Conservation (phyloP, 352 stramenopile species). For the Pythium sukuiense region DNA sequence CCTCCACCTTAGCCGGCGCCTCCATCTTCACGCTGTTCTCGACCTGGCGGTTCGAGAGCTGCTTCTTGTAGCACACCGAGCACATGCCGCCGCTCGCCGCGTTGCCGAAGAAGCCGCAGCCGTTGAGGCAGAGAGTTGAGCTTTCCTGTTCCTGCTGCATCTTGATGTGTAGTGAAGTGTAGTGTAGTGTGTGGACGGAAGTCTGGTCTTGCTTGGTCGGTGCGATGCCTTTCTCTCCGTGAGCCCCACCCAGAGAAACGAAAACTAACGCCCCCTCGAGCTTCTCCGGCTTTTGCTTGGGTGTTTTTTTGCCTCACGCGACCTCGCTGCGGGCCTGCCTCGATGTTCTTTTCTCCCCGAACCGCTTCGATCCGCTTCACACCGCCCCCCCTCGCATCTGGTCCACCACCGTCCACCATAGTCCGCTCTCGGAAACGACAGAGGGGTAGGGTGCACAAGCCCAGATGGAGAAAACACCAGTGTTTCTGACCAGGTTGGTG, state of each 20-base stretch:
- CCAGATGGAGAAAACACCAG: constrained; percentile 11
- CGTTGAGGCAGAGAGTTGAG: constrained; percentile 68
- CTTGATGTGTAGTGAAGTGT: constrained; percentile 14
- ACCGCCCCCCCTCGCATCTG: constrained; percentile 13
- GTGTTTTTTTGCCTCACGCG: constrained; percentile 14
- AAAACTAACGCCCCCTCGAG: constrained; percentile 43
- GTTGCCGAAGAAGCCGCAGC: constrained; percentile 78
- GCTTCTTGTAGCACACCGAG: constrained; percentile 87
- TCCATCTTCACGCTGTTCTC: constrained; percentile 38
- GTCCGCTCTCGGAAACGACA: constrained; percentile 18
- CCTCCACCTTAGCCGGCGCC: constrained; percentile 7
- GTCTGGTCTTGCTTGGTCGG: constrained; percentile 1
- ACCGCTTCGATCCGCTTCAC: constrained; percentile 8
- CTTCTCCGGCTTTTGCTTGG: constrained; percentile 13
- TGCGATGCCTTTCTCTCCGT: constrained; percentile 21
- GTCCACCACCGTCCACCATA: constrained; percentile 16
- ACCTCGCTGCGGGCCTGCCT: neutral
- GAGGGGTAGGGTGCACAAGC: constrained; percentile 7
- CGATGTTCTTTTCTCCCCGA: constrained; percentile 27
- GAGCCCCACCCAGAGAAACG: constrained; percentile 58
- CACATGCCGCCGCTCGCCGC: constrained; percentile 75
- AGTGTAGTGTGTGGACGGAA: neutral
- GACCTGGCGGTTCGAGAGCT: constrained; percentile 71
- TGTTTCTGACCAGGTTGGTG: constrained; percentile 10
- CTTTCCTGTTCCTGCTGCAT: constrained; percentile 86